A percentile compares a stretch with the other conserved stretches of the same genome.
Conservation (phyloP, 768 basidiomycete genomes). For the Lentinus tigrinus region DNA sequence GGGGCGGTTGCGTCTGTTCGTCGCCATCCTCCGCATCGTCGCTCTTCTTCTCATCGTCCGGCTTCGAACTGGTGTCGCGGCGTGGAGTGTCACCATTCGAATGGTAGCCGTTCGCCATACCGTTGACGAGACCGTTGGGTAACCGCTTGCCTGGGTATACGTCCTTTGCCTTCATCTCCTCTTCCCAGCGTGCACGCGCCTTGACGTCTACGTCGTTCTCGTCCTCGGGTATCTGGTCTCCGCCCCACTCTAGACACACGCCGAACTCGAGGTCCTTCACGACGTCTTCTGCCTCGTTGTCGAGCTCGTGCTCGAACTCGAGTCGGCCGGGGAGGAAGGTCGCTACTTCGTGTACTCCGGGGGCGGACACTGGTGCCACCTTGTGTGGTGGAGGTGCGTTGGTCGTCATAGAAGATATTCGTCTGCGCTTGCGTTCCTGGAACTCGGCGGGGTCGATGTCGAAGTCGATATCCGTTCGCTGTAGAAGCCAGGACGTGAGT, state of each 20-base stretch:
- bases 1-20: conserved; percentile 68
- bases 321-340: conserved; percentile 95
- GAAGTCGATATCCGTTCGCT: conserved; percentile 56
- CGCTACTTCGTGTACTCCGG: conserved; percentile 88
- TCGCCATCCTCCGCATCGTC: conserved; percentile 55
- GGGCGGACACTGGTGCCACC: conserved; percentile 81
- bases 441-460: conserved; percentile 79
- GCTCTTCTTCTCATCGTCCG: conserved; percentile 41
- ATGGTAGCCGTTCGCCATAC: conserved; percentile 29
- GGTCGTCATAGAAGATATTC: conserved; percentile 79
- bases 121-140: conserved; percentile 32
- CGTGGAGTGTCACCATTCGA: conserved; percentile 32
- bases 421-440: conserved; percentile 82
- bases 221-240: conserved; percentile 77
- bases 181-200: conserved; percentile 42
- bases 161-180: conserved; percentile 35
- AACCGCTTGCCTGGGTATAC: conserved; percentile 28
- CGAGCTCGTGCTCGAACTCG: conserved; percentile 96
- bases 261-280: conserved; percentile 97
- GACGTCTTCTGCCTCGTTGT: conserved; percentile 94
- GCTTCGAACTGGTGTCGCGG: conserved; percentile 36
- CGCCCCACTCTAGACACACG: conserved; percentile 80
- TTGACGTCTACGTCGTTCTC: conserved; percentile 75
- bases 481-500: conserved; percentile 10
- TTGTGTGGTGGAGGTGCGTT: conserved; percentile 58